Evolutionary conservation across 2,329 filamentous ascomycete species (phyloP), one percentile per base, ranked within the genome.

Genomic region (Trichoderma pleuroti): DNA sequence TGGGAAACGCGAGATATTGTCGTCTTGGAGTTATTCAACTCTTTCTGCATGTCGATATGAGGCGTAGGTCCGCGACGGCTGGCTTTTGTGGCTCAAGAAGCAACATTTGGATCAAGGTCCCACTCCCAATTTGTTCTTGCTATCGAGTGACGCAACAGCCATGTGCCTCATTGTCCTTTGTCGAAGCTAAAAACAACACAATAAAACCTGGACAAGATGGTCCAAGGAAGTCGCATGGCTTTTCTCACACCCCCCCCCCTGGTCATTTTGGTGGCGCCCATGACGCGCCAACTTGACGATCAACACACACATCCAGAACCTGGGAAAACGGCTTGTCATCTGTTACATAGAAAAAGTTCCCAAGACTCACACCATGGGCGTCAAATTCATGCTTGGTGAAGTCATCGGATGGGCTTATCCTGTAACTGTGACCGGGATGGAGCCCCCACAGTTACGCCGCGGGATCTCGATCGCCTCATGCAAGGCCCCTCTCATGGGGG

Each of bases 381-480:
- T 68, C 21, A 24, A 24, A 34, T 10, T 34, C 54, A 60, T 60
- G 28, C 30, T 10, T 24, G 52, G 64, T 67, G 65, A 68, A 68
- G 65, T 68, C 65, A 68, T 68, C 14, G 39, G 21, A 52, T 49
- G 56, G 56, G 26, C 12, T 28, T 16, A 49, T 32, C 65, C 26
- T 24, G 54, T 54, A 57, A 68, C 28, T 49, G 57, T 49, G 52
- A 34, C 21, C 4, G 28, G 66, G 42, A 61, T 68, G 39, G 56
- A 30, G 21, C 56, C 65, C 65, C 36, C 66, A 68, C 65, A 60
- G 28, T 24, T 60, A 34, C 30, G 21, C 24, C 64, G 52, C 52
- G 64, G 64, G 39, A 68, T 68, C 66, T 68, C 66, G 66, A 68
- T 68, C 56, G 66, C 56, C 14, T 68, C 56, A 68, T 68, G 66